Base-by-base conservation (phyloP, 1,284 basidiomycete species). In the Mycena sp. region DNA sequence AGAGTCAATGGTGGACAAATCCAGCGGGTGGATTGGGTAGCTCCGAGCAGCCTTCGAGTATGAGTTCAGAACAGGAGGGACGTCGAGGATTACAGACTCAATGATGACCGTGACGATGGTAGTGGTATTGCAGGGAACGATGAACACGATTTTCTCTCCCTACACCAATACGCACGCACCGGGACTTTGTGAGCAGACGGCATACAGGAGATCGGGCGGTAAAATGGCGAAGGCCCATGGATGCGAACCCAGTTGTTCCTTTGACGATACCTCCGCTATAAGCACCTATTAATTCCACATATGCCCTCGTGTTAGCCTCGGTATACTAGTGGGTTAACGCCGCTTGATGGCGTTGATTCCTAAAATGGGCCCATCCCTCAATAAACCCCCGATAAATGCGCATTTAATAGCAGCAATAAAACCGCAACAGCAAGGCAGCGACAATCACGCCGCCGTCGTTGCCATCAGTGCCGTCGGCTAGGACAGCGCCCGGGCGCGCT, bases 171-270 rank as follows among this genome's bases (percentile, higher is more conserved):
- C n/a, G 16, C 2, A 25, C 2, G 64, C 54, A 2, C 64, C 64
- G 13, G 62, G 61, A 20, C 63, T 69, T 14, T 38, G 18, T 22
- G 67, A 62, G 39, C 59, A 64, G 11, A 69, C 22, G 5, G 67
- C 41, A 22, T 69, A 38, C 18, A 57, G 30, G 7, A 69, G 11
- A 3, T 44, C 54, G 9, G 41, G 25, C 37, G 67, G 67, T 0
- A 69, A 3, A 4, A 41, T 38, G 11, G 30, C 18, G 22, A 37
- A 65, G 10, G 25, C 41, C 11, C 52, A 57, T 22, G 4, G 67
- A 38, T 22, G 57, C 57, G n/a, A 62, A 63, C 4, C 60, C 67
- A 41, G 38, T 69, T 4, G 30, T 38, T 11, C 67, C 67, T 2
- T n/a, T 37, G 11, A 54, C 64, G 41, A 52, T n/a, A 6, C 10